Percentiles rank a stretch among this genome's conserved stretches.
Evolutionary conservation across 2,329 filamentous ascomycete genomes (phyloP).

Genomic region (Alternaria metachromatica): DNA sequence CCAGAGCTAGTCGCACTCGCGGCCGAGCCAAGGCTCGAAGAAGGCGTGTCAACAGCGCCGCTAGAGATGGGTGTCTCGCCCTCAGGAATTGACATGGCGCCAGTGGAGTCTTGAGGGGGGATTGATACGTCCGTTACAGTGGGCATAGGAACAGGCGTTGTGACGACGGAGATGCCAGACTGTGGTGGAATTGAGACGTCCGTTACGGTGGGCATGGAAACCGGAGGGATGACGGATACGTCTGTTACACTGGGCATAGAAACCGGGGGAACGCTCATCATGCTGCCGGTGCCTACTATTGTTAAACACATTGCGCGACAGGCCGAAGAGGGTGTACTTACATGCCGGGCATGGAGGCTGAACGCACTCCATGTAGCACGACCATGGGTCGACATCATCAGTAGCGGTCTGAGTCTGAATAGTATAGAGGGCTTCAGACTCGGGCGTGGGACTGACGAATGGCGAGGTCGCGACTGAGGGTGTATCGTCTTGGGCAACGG

Average conservation of each 20-base stretch:
- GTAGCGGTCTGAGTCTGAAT: conserved; percentile 32
- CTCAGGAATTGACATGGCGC: neutral
- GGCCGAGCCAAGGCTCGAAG: neutral
- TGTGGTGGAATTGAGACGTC: conserved; percentile 13
- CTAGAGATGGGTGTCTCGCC: conserved; percentile 11
- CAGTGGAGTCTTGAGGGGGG: conserved; percentile 25
- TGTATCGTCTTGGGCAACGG: conserved; percentile 18
- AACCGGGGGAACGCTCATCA: conserved; percentile 14
- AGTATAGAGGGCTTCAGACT: conserved; percentile 32
- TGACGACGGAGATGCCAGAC: conserved; percentile 13
- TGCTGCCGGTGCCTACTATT: conserved; percentile 13
- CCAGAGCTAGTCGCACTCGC: neutral
- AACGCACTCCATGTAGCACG: conserved; percentile 37
- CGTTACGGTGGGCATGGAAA: conserved; percentile 13
- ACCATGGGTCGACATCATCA: conserved; percentile 20
- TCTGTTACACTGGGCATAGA: conserved; percentile 19
- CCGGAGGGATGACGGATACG: conserved; percentile 5
- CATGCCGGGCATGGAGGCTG: conserved; percentile 36
- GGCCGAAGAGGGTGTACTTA: conserved; percentile 5
- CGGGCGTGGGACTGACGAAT: conserved; percentile 18
- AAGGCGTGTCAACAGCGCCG: conserved; percentile 4
- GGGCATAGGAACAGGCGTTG: conserved; percentile 9
- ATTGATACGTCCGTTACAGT: conserved; percentile 21
- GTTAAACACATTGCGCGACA: conserved; percentile 3
- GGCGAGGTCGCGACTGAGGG: conserved; percentile 22